Evolutionary conservation across 2,329 filamentous ascomycete species (phyloP), one percentile per base, ranked within the genome.

Genomic region (Colletotrichum zoysiae): DNA sequence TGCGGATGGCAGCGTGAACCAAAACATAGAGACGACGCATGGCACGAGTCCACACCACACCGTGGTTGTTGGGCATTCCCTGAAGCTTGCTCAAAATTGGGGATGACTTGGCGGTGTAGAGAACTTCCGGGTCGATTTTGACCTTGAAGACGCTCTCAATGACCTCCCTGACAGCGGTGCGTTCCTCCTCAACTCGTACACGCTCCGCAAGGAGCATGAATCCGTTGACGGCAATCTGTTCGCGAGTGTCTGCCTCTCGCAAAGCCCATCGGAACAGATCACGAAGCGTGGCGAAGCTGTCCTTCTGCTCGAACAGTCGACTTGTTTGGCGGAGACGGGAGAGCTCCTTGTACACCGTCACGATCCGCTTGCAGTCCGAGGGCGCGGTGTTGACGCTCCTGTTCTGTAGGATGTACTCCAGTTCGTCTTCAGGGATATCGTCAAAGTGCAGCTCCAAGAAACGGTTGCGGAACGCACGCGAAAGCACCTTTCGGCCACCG

Each of bases 381-480:
- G 95, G 94, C 0, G 96, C 94, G 18, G 97, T 91, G 74, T 90
- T 95, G 76, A 95, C 90, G 71, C 95, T 97, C 73, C 97, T 89
- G 78, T 94, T 91, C 78, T 97, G 93, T 44, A 99, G 81, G 76
- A 99, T 99, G 53, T 91, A 93, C 77, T 97, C 94, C 56, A 99
- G 84, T 79, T 99, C 97, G 74, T 94, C 92, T 78, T 98, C 94
- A 0, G 96, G 96, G 33, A 99, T 99, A 78, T 99, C 97, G 76
- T 98, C 96, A 77, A 97, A 98, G 81, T 99, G 96, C 5, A 99
- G 85, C 81, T 99, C 96, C 4, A 99, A 87, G 77, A 99, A 99
- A 77, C 96, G 90, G 80, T 99, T 99, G 66, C 97, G 91, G 82
- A 99, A 99, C 1, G 96, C 96, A 53, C 97, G 89, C 1, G 96